Percentiles rank a stretch among this genome's conserved stretches.
Evolutionary conservation across 2,329 filamentous ascomycete species (phyloP).

Genomic region (Cercospora berteroae): DNA sequence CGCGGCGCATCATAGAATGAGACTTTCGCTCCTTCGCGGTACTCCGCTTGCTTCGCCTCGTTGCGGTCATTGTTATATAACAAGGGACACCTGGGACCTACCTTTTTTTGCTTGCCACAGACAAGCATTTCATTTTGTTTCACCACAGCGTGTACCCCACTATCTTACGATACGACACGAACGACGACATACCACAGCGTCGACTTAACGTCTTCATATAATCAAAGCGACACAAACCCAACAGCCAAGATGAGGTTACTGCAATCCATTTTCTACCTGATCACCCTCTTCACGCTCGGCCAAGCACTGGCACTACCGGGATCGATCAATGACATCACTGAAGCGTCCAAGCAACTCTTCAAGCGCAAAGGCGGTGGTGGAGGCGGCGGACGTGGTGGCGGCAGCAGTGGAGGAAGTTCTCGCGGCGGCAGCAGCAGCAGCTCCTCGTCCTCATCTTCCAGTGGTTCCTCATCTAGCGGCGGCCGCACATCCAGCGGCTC

Average conservation of each 20-base stretch:
- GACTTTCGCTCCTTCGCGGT: neutral
- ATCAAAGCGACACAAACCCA: neutral
- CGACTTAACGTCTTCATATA: neutral
- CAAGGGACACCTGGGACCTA: neutral
- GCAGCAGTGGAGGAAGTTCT: constrained; percentile 13
- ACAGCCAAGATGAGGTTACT: constrained; percentile 32
- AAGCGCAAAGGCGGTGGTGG: constrained; percentile 51
- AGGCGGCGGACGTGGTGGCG: constrained; percentile 45
- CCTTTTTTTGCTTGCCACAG: neutral
- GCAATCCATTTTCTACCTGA: constrained; percentile 31
- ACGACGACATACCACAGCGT: neutral
- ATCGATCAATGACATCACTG: constrained; percentile 37
- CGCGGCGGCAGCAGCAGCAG: constrained; percentile 8
- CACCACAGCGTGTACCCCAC: neutral
- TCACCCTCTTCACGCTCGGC: constrained; percentile 34
- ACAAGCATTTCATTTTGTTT: neutral
- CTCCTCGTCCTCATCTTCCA: constrained; percentile 24
- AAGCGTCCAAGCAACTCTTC: constrained; percentile 32
- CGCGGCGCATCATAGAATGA: neutral
- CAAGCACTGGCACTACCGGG: constrained; percentile 35
- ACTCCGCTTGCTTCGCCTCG: neutral
- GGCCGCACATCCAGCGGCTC: constrained; percentile 25
- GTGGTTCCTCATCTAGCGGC: constrained; percentile 18
- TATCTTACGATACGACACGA: neutral
- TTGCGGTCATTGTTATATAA: neutral